Base-by-base conservation (phyloP, 345 rosid species). In the Odontarrhena argentea region DNA sequence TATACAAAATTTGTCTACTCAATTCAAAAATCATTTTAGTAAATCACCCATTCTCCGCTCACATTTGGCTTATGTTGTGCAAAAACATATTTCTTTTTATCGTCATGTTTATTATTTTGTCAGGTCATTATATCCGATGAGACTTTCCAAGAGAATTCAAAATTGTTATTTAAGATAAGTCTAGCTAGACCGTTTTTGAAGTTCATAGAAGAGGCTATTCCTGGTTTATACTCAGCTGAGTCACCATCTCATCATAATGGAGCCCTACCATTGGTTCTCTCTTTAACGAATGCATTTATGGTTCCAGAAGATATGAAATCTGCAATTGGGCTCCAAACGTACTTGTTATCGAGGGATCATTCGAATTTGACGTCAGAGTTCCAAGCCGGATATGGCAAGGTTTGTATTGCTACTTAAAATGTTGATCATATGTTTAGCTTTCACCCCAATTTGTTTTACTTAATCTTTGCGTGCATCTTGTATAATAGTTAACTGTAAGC, bases 81-180 rank as follows among this genome's bases (percentile, higher is more conserved):
- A 5, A 46, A 25, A 67, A 15, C 57, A 26, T 43, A 25, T 30
- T 6, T 18, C 22, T 18, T 7, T 45, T 10, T 46, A 37, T 15
- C 35, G 11, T 41, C 60, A 3, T 66, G 13, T 69, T 66, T 63
- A 44, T 28, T 48, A 45, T 9, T 49, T 42, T 45, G 24, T 65
- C 79, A 94, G 99, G 92, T 83, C 35, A 62, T 89, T 10, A 56
- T 91, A 42, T 80, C 87, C 0, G 88, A 87, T 55, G 97, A 89
- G 77, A 87, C 70, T 70, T 92, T 81, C 65, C 70, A 70, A 43
- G 83, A 79, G 9, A 79, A 82, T 25, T 71, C 89, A 10, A 79
- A 79, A 36, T 57, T 82, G 53, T 81, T 87, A 3, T 85, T 89
- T 67, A 75, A 80, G 68, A 83, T 95, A 18, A 73, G 60, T 47